Evolutionary conservation across 2,329 filamentous ascomycete genomes (phyloP), one percentile per base, ranked within the genome.

Genomic region (Diplodia mutila): DNA sequence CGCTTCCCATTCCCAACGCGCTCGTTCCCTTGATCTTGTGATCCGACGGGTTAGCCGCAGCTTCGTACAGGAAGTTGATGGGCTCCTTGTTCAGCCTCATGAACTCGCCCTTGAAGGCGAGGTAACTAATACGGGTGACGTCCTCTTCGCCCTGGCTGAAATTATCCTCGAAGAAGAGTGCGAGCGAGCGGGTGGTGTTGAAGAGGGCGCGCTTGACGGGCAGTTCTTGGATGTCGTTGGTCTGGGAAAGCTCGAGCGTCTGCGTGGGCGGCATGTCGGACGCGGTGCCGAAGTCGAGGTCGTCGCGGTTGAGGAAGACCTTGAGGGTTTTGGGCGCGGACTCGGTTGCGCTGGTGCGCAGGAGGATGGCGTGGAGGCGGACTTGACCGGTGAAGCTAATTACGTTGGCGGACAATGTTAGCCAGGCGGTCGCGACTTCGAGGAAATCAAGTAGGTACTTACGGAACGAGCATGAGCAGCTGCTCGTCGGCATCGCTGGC

Each of bases 61-160:
- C 91, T 85, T 99, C 95, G 79, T 98, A 99, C 69, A 97, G 75
- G 73, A 98, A 94, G 72, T 91, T 93, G 7, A 91, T 83, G 0
- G 95, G 93, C 76, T 94, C 92, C 66, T 90, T 85, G 55, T 90
- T 95, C 75, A 97, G 80, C 77, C 89, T 89, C 87, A 95, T 95
- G 85, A 93, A 98, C 80, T 97, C 92, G 27, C 95, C 95, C 80
- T 92, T 94, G 83, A 99, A 98, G 0, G 92, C 95, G 67, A 98
- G 71, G 80, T 97, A 99, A 69, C 85, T 89, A 1, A 98, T 78
- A 59, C 89, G 85, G 53, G 92, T 94, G 66, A 90, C 88, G 23
- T 68, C 67, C 75, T 94, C 92, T 16, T 93, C 91, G 0, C 89
- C 92, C 12, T 76, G 75, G 57, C 88, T 86, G 72, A 94, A 97